Base-by-base conservation (phyloP, 768 basidiomycete species). In the Flagelloscypha sp. region DNA sequence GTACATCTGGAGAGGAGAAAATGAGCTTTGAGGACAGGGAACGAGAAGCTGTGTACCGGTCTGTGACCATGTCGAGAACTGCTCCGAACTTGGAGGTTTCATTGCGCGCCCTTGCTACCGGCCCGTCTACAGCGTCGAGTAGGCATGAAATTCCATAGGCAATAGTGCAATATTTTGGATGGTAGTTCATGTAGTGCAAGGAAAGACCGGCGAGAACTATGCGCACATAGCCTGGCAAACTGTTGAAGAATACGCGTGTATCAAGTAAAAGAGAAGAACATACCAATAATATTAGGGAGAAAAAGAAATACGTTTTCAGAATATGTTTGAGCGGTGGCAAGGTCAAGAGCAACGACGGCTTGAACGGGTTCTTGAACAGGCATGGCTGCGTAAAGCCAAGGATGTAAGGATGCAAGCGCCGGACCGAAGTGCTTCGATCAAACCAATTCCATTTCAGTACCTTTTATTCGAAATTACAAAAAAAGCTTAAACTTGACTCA, bases 1-100 rank as follows among this genome's bases (percentile, higher is more conserved):
- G 95, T 93, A 66, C 95, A 97, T 51, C 93, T 95, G 50, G 28
- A 27, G n/a, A n/a, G 16, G 11, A 24, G 20, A 29, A 44, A 5
- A 37, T 27, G 24, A 30, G 18, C 15, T n/a, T 5, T 1, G 7
- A n/a, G 30, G 22, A 39, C 20, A 35, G n/a, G 10, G 7, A 13
- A 42, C 41, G 23, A 35, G 21, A 36, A 30, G 21, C 7, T n/a
- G 55, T 79, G 45, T 45, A 94, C 92, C 94, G 68, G 58, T 99
- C 95, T 5, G 95, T 98, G 27, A 99, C 94, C 95, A 99, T 99
- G 59, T 99, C 95, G 49, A 99, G 62, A 28, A 98, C 94, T 3
- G 90, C 92, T 16, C 95, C 95, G 59, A 98, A 97, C 62, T 94
- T 93, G 36, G 86, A 90, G 5, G 89, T 84, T 61, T 99, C 93